Evolutionary conservation across 2,329 filamentous ascomycete species (phyloP).

Genomic region (Gaeumannomyces sp.): DNA sequence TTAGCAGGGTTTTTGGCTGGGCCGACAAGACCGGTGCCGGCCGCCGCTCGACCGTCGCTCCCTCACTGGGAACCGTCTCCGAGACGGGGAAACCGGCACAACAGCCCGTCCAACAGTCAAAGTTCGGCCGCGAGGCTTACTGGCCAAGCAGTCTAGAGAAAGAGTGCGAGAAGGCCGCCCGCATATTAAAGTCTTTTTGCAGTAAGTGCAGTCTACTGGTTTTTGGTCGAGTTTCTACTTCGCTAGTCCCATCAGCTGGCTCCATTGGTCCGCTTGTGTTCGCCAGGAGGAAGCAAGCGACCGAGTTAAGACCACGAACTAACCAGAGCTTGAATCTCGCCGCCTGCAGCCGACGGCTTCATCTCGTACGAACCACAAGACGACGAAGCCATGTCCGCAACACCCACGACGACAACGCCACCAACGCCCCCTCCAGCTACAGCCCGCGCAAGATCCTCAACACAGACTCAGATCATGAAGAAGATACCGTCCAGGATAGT

Average conservation of each 20-base stretch:
- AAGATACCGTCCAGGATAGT: constrained; percentile 86
- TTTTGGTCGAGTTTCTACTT: constrained; percentile 1
- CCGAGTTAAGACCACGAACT: constrained; percentile 14
- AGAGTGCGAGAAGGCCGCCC: constrained; percentile 85
- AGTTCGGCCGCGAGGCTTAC: constrained; percentile 25
- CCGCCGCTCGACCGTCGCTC: constrained; percentile 8
- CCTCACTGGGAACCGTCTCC: not conserved
- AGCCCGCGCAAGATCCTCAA: not conserved
- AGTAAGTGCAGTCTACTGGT: constrained; percentile 27
- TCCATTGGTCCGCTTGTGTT: not conserved
- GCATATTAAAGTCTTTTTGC: constrained; percentile 85
- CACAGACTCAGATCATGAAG: constrained; percentile 54
- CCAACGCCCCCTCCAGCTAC: constrained; percentile 23
- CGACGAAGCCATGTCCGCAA: constrained; percentile 26
- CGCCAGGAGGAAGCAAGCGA: not conserved
- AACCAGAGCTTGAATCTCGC: constrained; percentile 5
- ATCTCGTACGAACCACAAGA: constrained; percentile 30
- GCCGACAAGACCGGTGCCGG: constrained; percentile 50
- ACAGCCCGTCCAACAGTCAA: constrained; percentile 6
- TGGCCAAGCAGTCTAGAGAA: constrained; percentile 66
- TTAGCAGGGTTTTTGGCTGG: constrained; percentile 47
- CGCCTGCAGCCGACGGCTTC: constrained; percentile 46
- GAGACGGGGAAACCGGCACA: not conserved
- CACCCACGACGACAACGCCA: constrained; percentile 15
- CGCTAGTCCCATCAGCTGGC: not conserved